A percentile compares a stretch with the other conserved stretches of the same genome.
phyloP scores from a whole-genome alignment of 345 rosid genomes.

The Rhodomyrtus tomentosa region DNA sequence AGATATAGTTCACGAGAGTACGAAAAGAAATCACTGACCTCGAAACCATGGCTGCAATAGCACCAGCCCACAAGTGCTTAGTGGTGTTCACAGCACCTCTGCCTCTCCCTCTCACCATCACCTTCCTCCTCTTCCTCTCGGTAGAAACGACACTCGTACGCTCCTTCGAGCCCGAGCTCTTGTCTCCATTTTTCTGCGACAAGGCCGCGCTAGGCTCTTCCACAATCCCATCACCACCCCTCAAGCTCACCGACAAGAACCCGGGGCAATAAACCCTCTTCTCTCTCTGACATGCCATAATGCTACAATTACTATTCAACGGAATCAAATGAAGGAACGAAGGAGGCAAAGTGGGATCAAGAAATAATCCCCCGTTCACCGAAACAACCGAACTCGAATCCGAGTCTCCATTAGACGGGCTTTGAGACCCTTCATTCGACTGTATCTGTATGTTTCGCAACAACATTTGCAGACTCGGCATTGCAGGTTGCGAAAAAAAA shows the following conservation, averaged over 20 bases:
- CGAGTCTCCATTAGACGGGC: background rate
- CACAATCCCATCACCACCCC: constrained; percentile 34
- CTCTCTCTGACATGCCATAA: constrained; percentile 11
- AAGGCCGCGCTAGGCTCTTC: constrained; percentile 23
- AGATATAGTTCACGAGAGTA: background rate
- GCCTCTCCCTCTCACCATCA: constrained; percentile 9
- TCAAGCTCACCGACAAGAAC: constrained; percentile 66
- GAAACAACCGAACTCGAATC: constrained; percentile 5
- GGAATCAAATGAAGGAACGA: constrained; percentile 13
- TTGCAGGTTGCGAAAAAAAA: background rate
- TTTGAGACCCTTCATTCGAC: background rate
- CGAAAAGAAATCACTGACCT: constrained; percentile 24
- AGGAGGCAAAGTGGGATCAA: constrained; percentile 23
- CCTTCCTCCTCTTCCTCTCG: constrained; percentile 7
- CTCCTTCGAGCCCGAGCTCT: background rate
- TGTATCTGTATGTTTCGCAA: background rate
- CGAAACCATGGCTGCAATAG: constrained; percentile 82
- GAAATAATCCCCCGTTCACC: constrained; percentile 39
- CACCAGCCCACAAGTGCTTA: constrained; percentile 87
- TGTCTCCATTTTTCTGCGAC: constrained; percentile 16
- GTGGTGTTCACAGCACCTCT: constrained; percentile 54
- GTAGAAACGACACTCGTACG: background rate
- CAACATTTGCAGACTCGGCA: background rate
- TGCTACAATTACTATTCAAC: background rate
- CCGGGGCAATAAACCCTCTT: background rate